Base-by-base conservation (phyloP, 768 basidiomycete species). In the Podaxis sp. region DNA sequence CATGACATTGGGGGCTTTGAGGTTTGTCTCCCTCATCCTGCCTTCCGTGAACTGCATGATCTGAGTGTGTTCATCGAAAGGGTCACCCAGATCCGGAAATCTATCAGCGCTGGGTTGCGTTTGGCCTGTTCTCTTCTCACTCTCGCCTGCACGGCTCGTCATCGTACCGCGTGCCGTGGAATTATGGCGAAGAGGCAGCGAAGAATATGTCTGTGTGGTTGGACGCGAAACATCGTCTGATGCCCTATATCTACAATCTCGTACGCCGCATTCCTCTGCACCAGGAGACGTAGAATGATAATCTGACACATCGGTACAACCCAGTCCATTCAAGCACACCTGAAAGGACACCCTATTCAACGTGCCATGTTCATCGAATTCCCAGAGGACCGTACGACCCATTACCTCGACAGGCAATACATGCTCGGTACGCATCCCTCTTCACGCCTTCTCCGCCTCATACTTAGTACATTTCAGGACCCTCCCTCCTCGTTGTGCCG, bases 1-100 rank as follows among this genome's bases (percentile, higher is more conserved):
- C 88, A 89, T 71, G 90, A 92, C 69, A 89, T 92, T 60, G 90
- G 89, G 26, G 89, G 89, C 1, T 92, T 90, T 66, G 89, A 91
- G 77, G 85, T 82, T 52, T 51, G 77, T 66, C 19, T 13, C 22
- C 38, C 17, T 24, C 17, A 15, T 8, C 3, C 13, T 17, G 5
- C 17, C 8, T 51, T 24, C 8, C 8, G 49, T 13, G 8, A 12
- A 15, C 19, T 44, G 1, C 44, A 6, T 8, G 22, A 33, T 33
- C 53, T 57, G 30, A 55, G 38, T 28, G 22, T 44, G 15, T 24
- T 19, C 53, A 58, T n/a, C 15, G 12, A 55, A 64, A 87, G 83
- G 88, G 88, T 9, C 84, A 84, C 57, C 88, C 88, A 2, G 83
- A 84, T 8, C 82, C 86, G 0, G 85, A 86, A 67, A 84, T 90